Conservation (phyloP, 202 grass and related monocot species). For the Tripidium arundinaceum region DNA sequence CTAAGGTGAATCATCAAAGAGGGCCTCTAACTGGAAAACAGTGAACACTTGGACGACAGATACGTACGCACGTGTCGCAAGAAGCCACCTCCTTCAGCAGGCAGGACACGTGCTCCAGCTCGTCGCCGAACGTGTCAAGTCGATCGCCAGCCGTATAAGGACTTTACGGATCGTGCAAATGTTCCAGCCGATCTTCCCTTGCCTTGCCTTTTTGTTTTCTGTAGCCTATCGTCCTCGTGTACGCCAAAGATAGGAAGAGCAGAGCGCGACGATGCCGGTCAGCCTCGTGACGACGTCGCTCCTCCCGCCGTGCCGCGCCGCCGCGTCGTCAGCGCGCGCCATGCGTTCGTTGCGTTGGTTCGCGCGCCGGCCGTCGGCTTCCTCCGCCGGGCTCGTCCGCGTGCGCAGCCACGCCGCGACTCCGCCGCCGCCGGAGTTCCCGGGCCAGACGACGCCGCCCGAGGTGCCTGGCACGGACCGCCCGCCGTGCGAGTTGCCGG, state of each 20-base stretch:
- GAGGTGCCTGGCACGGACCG: conserved; percentile 12
- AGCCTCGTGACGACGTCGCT: conserved; percentile 22
- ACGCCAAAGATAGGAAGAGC: not conserved
- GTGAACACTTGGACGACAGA: not conserved
- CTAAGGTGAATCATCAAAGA: too few relatives aligned
- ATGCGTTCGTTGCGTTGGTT: conserved; percentile 2
- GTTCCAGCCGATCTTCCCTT: not conserved
- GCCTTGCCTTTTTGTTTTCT: not conserved
- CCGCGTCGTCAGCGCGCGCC: not conserved
- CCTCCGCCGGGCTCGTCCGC: not conserved
- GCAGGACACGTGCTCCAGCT: not conserved
- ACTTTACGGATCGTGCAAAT: not conserved
- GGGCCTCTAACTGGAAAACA: too few relatives aligned
- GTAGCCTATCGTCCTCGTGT: too few relatives aligned
- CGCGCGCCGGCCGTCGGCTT: not conserved
- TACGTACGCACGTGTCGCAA: not conserved
- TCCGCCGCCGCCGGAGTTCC: conserved; percentile 28
- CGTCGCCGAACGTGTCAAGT: not conserved
- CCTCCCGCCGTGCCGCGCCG: conserved; percentile 4
- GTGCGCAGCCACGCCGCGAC: not conserved
- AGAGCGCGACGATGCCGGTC: not conserved
- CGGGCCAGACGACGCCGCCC: not conserved
- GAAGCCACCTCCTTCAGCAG: not conserved
- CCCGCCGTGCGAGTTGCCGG: conserved; percentile 19
- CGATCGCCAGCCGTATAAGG: conserved; percentile 7